phyloP scores from a whole-genome alignment of 208 protist species.

The Kentomonas sorsogonicus region DNA sequence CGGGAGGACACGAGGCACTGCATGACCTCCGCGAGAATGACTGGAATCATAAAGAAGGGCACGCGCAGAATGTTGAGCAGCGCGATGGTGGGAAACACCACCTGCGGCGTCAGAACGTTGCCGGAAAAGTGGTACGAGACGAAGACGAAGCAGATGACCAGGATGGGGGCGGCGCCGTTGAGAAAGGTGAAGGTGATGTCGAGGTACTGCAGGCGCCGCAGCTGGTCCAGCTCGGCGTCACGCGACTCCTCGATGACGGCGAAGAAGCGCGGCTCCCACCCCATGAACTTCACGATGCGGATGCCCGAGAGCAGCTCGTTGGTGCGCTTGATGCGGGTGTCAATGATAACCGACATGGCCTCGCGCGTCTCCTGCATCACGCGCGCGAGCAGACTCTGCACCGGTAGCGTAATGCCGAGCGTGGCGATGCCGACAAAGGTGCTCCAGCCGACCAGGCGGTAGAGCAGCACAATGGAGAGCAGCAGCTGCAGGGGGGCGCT shows the following conservation, averaged over 20 bases:
- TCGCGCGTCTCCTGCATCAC: conserved; percentile 25
- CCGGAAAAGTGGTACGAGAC: conserved; percentile 44
- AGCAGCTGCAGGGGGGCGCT: conserved; percentile 56
- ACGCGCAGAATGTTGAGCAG: conserved; percentile 88
- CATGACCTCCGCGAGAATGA: conserved; percentile 45
- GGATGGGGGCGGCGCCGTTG: conserved; percentile 51
- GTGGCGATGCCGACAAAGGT: conserved; percentile 52
- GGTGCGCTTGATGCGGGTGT: conserved; percentile 75
- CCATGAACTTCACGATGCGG: conserved; percentile 89
- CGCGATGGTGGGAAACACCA: conserved; percentile 86
- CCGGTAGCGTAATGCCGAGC: conserved; percentile 53
- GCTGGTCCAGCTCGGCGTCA: conserved; percentile 39
- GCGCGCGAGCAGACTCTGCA: conserved; percentile 41
- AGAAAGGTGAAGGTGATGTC: conserved; percentile 43
- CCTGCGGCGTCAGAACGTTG: conserved; percentile 52
- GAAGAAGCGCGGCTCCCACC: conserved; percentile 74
- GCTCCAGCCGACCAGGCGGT: conserved; percentile 41
- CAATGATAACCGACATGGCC: conserved; percentile 41
- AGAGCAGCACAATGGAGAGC: conserved; percentile 37
- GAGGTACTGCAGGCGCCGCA: conserved; percentile 27
- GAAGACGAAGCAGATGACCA: conserved; percentile 57
- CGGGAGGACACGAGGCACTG: conserved; percentile 70
- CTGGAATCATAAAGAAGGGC: conserved; percentile 88
- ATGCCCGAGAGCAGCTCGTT: conserved; percentile 89
- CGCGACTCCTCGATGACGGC: conserved; percentile 34